Conservation (phyloP, 2,329 filamentous ascomycete genomes). For the Periconia sp. region DNA sequence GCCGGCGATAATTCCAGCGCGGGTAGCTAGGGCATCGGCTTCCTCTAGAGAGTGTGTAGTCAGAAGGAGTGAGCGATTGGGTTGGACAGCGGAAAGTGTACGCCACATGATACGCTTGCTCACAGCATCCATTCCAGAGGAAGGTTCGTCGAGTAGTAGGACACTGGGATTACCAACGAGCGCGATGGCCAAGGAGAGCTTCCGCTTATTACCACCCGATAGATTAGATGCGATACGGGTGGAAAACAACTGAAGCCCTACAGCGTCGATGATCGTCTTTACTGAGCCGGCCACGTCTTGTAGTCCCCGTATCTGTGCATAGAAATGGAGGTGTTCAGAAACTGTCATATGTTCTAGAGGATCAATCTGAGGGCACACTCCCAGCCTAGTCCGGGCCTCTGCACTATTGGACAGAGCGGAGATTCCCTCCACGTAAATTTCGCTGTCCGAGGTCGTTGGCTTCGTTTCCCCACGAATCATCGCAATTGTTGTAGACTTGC, state of each 20-base stretch:
- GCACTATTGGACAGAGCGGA: conserved; percentile 67
- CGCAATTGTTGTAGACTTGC: conserved; percentile 86
- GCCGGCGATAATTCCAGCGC: conserved; percentile 81
- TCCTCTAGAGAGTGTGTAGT: conserved; percentile 94
- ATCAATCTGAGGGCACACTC: conserved; percentile 77
- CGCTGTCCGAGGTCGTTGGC: conserved; percentile 68
- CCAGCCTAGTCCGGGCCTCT: conserved; percentile 75
- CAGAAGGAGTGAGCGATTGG: conserved; percentile 77
- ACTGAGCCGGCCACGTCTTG: conserved; percentile 76
- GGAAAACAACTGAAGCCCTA: conserved; percentile 73
- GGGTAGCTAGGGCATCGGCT: conserved; percentile 83
- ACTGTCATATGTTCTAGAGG: conserved; percentile 91
- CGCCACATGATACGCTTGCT: conserved; percentile 89
- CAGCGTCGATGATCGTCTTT: conserved; percentile 72
- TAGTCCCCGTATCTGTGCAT: conserved; percentile 82
- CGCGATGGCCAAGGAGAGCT: conserved; percentile 85
- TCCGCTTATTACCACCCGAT: conserved; percentile 88
- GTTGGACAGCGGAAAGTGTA: conserved; percentile 81
- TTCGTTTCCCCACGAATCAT: conserved; percentile 83
- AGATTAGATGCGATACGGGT: conserved; percentile 77
- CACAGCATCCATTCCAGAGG: conserved; percentile 82
- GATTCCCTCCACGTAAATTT: conserved; percentile 76
- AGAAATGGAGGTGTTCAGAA: conserved; percentile 81
- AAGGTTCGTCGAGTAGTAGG: conserved; percentile 88
- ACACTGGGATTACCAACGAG: conserved; percentile 89